A percentile compares a stretch with the other conserved stretches of the same genome.
These are phyloP conservation scores for Aschersonia sp. DNA, from an alignment of 2,329 filamentous ascomycete genomes.

Conservation along the genomic window DNA sequence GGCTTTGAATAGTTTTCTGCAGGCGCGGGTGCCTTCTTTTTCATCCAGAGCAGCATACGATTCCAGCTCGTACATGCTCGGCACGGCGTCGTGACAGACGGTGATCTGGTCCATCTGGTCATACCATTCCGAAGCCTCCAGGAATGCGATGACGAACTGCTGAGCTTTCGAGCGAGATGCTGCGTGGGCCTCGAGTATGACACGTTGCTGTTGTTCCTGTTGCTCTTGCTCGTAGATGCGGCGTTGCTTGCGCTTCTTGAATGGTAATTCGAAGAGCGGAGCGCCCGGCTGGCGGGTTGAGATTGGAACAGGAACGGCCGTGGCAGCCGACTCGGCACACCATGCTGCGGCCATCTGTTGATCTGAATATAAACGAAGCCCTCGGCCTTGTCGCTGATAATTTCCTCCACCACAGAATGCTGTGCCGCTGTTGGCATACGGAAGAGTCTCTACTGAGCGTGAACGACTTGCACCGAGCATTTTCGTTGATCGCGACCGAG, in stretches of 20 bases:
- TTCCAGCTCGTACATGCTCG: conserved; percentile 18
- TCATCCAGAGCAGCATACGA: conserved; percentile 17
- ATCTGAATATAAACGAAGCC: neutral
- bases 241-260: conserved; percentile 9
- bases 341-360: neutral
- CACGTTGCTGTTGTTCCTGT: conserved; percentile 7
- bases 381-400: no score
- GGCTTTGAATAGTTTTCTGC: conserved; percentile 21
- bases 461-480: no score
- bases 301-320: conserved; percentile 3
- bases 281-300: conserved; percentile 2
- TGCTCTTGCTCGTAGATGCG: conserved; percentile 8
- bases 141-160: conserved; percentile 17
- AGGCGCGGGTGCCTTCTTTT: conserved; percentile 19
- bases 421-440: no score
- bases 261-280: conserved; percentile 10
- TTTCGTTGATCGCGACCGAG: no score
- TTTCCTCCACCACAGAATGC: no score
- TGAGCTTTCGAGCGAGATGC: conserved; percentile 15
- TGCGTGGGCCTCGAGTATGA: conserved; percentile 15
- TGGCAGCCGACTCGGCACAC: conserved; percentile 1
- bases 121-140: conserved; percentile 14
- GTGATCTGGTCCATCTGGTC: conserved; percentile 18
- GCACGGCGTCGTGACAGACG: conserved; percentile 18
- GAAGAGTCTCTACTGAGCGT: no score